A percentile compares a stretch with the other conserved stretches of the same genome.
These are phyloP conservation scores for Taiozyma sp. DNA, from an alignment of 1,139 yeast species.

Conservation along the genomic window DNA sequence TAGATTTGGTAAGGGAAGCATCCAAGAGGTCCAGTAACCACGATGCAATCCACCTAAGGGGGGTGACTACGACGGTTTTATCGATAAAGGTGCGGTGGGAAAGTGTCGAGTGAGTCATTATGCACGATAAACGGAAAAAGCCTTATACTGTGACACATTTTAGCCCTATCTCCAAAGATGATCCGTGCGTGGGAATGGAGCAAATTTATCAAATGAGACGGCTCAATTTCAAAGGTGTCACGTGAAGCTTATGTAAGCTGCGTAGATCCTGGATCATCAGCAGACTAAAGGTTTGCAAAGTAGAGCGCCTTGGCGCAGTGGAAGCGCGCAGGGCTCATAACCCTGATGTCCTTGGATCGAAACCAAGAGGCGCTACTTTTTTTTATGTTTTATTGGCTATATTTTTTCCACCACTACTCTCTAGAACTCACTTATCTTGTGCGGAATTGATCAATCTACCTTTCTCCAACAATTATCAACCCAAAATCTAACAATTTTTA, in stretches of 20 bases:
- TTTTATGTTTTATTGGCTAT: background rate
- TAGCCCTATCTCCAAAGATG: background rate
- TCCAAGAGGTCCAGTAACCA: background rate
- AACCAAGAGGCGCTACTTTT: conserved; percentile 90
- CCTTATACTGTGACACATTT: background rate
- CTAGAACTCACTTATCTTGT: too few relatives aligned
- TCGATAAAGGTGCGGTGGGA: background rate
- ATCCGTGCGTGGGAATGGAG: background rate
- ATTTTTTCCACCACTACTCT: background rate
- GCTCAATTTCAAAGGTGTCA: background rate
- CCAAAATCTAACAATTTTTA: too few relatives aligned
- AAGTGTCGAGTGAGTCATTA: background rate
- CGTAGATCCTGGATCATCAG: background rate
- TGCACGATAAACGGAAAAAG: background rate
- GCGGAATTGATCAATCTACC: too few relatives aligned
- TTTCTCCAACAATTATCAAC: too few relatives aligned
- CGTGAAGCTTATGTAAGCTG: background rate
- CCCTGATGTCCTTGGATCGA: conserved; percentile 99
- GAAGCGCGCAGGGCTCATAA: conserved; percentile 99
- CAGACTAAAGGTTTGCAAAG: background rate
- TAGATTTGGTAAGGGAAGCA: conserved; percentile 9
- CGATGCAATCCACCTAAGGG: background rate
- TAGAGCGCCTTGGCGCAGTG: conserved; percentile 79
- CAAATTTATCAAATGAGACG: background rate
- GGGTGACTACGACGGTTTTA: background rate